Base-by-base conservation (phyloP, 345 rosid genomes). In the Salix purpurea region DNA sequence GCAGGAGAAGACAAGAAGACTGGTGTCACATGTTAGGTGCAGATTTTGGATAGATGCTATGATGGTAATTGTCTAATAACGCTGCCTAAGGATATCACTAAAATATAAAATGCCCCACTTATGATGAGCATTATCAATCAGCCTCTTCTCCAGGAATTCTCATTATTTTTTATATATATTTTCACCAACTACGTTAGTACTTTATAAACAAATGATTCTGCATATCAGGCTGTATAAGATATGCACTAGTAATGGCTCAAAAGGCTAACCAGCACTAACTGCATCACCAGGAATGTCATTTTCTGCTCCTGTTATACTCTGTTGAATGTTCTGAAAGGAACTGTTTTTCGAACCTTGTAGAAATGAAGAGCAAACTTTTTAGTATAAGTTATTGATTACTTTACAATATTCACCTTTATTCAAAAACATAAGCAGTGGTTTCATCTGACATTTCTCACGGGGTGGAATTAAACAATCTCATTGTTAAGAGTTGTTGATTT, bases 291-390 rank as follows among this genome's bases (percentile, higher is more conserved):
- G 73, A 34, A 42, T 69, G 26, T 44, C 30, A 40, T 14, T 42
- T 10, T 32, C 36, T 50, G 42, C 70, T 66, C 69, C 23, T 14
- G 16, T 39, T 13, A 34, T 3, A 32, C 28, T 70, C 21, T 9
- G 12, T 0, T 18, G 24, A 65, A 71, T 39, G 37, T 18, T 36
- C 48, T 15, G 50, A 30, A 56, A n/a, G 69, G 16, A n/a, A 50
- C 16, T 18, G 48, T 71, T 23, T 58, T 60, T 78, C 12, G 28
- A 21, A 67, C 60, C 42, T 58, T 72, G 48, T 4, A 70, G 60
- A 77, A 76, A n/a, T 61, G 76, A 71, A 61, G 62, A 72, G n/a
- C 44, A 18, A 70, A 71, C 15, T 34, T 60, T 68, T 10, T 34
- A 40, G 76, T 69, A 42, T 12, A 19, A 67, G 50, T 65, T n/a